Evolutionary conservation across 306 rosid genomes (phyloP), one percentile per base, ranked within the genome.

Genomic region (Sesbania bispinosa): DNA sequence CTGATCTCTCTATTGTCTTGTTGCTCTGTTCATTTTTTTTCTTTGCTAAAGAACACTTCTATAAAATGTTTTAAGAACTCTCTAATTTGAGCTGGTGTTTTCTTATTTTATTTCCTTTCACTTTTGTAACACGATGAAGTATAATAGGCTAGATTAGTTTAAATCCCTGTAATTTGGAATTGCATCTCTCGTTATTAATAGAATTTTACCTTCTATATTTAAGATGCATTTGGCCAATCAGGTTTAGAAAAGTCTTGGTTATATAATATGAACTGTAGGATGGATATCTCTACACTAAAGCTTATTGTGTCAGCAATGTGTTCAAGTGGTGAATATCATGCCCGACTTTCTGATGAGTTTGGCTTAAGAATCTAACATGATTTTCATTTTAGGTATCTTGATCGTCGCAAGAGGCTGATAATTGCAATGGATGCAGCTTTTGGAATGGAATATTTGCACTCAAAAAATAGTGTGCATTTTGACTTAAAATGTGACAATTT

Each of bases 391-490:
- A 92, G 96, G 89, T 71, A 79, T 77, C 88, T 92, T 48, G 97
- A 92, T 80, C 90, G 89, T 71, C 94, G 97, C 46, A 92, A 89
- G 86, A 79, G 90, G 61, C 83, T 92, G 77, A 86, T 92, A 54
- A 92, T 92, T 82, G 96, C 97, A 35, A 92, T 89, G 96, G 97
- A 92, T 77, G 97, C 96, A 36, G 96, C 97, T 43, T 89, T 92
- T 81, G 97, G 97, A 77, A 92, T 92, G 97, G 97, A 92, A 69
- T 92, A 92, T 76, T 71, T 92, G 85, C 97, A 92, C 67, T 84
- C 93, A 11, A 92, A 89, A 83, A 92, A 89, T 66, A 92, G 87
- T 47, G 97, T 92, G 71, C 97, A 92, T 79, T 92, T 92, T 23
- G 97, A 92, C 86, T 83, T 92, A 73, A 92, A 92, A 76, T 89